Evolutionary conservation across 257 asterid species (phyloP).

Genomic region (Thymus quinquecostatus): DNA sequence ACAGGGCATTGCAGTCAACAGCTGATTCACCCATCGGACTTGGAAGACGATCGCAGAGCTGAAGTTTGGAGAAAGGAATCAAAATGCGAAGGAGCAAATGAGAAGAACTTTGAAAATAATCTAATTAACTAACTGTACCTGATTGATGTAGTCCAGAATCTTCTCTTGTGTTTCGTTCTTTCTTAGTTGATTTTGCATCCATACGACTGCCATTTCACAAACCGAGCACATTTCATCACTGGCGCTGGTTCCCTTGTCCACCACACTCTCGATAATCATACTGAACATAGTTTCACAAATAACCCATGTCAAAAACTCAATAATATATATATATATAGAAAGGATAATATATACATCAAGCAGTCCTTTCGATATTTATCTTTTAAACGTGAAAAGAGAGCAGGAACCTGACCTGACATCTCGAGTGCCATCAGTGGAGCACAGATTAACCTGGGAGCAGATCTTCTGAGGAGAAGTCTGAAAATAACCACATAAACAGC

Average conservation of each 20-base stretch:
- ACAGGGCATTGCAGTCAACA: conserved; percentile 64
- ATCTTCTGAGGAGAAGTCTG: conserved; percentile 60
- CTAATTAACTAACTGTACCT: conserved; percentile 43
- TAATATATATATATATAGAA: background rate
- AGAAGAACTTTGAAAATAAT: background rate
- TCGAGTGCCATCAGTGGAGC: conserved; percentile 61
- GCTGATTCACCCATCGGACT: conserved; percentile 89
- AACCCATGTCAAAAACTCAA: conserved; percentile 27
- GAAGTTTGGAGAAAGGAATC: conserved; percentile 30
- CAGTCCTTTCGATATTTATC: background rate
- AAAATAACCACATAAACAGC: conserved; percentile 31
- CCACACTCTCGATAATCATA: conserved; percentile 81
- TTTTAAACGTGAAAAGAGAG: background rate
- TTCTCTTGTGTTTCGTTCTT: conserved; percentile 63
- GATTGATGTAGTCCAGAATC: conserved; percentile 69
- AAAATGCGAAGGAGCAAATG: conserved; percentile 9
- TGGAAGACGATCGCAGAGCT: conserved; percentile 89
- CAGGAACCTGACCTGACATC: conserved; percentile 56
- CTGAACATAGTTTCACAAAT: conserved; percentile 37
- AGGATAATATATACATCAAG: background rate
- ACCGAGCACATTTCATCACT: conserved; percentile 64
- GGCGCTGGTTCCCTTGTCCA: conserved; percentile 53
- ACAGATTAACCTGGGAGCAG: conserved; percentile 68
- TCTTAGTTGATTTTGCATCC: conserved; percentile 78
- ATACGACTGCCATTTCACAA: conserved; percentile 88